Evolutionary conservation across 2,329 filamentous ascomycete genomes (phyloP), one percentile per base, ranked within the genome.

Genomic region (Didymosphaeria variabile): DNA sequence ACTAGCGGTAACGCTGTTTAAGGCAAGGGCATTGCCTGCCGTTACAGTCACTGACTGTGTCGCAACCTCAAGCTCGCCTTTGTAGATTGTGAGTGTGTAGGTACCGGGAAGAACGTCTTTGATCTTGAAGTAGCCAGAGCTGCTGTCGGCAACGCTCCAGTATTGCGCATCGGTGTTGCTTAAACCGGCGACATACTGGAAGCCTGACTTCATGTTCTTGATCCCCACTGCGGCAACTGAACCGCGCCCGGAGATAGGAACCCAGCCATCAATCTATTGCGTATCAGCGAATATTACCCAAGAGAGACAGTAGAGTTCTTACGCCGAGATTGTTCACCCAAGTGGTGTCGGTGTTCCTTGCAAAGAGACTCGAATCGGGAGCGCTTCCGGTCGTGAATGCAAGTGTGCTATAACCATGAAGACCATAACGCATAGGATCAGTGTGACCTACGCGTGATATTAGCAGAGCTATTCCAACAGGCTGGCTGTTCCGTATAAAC

Each of bases 21-120:
- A 78, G 5, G 77, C 81, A 0, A 78, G 78, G 1, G 80, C 82
- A 32, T 72, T 72, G 9, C 85, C 85, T 1, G 83, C 82, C 5
- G 77, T 78, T 42, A 88, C 82, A 0, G 64, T 62, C 15, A 72
- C 61, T 26, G 75, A 79, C 42, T 77, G 77, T 2, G 80, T 70
- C 47, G 67, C 65, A 9, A 71, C 69, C 38, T 71, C 69, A n/a
- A 70, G 67, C 49, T 71, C 69, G 21, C 79, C 82, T 67, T 86
- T 85, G 74, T 88, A 88, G 50, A 89, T 82, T 9, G 86, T 83
- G 83, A 88, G 86, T 23, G 85, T 88, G 75, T 89, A 90, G 0
- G 85, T 87, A 17, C 88, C 87, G 0, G 87, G 85, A 60, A 87
- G 87, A 84, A 89, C 89, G 58, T 82, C 79, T 0, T 86, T 86